Conservation (phyloP, 2,329 filamentous ascomycete genomes). For the Grosmannia clavigera region DNA sequence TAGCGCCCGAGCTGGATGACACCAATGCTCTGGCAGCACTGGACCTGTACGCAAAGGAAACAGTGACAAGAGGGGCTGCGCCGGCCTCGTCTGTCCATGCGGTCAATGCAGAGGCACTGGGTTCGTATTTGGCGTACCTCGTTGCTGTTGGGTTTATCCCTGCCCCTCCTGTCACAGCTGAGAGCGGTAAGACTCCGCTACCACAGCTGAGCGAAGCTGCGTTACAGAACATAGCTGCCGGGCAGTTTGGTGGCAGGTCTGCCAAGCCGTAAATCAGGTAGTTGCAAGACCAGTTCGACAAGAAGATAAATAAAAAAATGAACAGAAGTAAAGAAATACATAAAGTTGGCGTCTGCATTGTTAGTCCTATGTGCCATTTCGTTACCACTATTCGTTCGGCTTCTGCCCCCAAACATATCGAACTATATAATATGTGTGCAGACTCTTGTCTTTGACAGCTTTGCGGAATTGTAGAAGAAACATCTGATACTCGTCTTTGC, state of each 20-base stretch:
- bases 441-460: too few relatives aligned
- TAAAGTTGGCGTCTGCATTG: too few relatives aligned
- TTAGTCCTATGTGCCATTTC: too few relatives aligned
- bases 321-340: neutral
- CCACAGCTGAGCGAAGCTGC: constrained; percentile 1
- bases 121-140: constrained; percentile 51
- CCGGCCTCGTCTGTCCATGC: constrained; percentile 29
- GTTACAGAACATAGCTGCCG: neutral
- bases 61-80: constrained; percentile 12
- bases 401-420: too few relatives aligned
- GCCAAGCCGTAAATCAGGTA: neutral
- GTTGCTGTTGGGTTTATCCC: constrained; percentile 50
- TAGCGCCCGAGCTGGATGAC: constrained; percentile 65
- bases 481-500: too few relatives aligned
- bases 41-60: constrained; percentile 24
- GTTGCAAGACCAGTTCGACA: neutral
- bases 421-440: too few relatives aligned
- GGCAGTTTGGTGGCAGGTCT: constrained; percentile 1
- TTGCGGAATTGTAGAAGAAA: too few relatives aligned
- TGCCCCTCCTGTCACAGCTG: constrained; percentile 19
- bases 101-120: constrained; percentile 48
- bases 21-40: constrained; percentile 53
- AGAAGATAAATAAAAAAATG: neutral
- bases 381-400: too few relatives aligned
- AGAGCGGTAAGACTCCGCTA: neutral